Conservation (phyloP, 129 eudicot species). For the Centrapalus pauciflorus region DNA sequence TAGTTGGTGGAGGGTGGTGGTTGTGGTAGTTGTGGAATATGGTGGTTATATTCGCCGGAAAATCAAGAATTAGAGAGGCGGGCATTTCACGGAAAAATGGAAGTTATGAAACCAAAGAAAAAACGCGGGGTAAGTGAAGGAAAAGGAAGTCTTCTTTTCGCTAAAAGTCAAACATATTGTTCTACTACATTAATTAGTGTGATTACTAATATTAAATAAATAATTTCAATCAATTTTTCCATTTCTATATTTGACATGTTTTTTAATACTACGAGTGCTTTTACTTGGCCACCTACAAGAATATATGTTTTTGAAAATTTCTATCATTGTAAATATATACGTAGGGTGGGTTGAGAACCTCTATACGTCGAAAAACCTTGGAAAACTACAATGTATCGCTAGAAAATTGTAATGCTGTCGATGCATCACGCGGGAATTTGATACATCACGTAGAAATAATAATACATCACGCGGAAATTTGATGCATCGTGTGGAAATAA, state of each 20-base stretch:
- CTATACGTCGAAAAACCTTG: too few relatives aligned
- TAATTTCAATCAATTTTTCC: neutral
- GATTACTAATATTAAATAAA: neutral
- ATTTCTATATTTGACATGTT: neutral
- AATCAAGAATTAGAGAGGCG: slow-evolving; percentile 21
- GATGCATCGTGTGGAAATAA: too few relatives aligned
- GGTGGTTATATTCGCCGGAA: slow-evolving; percentile 9
- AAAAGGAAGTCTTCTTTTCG: slow-evolving; percentile 24
- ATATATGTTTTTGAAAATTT: neutral
- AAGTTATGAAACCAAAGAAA: slow-evolving; percentile 8
- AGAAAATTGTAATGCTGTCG: too few relatives aligned
- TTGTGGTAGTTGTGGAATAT: slow-evolving; percentile 5
- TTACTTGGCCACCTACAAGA: too few relatives aligned
- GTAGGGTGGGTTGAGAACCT: too few relatives aligned
- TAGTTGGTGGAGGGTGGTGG: slow-evolving; percentile 17
- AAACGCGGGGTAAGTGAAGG: slow-evolving; percentile 45
- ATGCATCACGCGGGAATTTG: too few relatives aligned
- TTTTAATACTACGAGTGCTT: neutral
- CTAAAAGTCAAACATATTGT: slow-evolving; percentile 29
- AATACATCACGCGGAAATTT: too few relatives aligned
- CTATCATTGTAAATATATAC: slow-evolving; percentile 13
- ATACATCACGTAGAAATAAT: too few relatives aligned
- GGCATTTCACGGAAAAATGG: slow-evolving; percentile 34
- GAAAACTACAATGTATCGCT: too few relatives aligned
- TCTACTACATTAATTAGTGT: neutral